phyloP scores from a whole-genome alignment of 768 basidiomycete species.

The Kwoniella pini region DNA sequence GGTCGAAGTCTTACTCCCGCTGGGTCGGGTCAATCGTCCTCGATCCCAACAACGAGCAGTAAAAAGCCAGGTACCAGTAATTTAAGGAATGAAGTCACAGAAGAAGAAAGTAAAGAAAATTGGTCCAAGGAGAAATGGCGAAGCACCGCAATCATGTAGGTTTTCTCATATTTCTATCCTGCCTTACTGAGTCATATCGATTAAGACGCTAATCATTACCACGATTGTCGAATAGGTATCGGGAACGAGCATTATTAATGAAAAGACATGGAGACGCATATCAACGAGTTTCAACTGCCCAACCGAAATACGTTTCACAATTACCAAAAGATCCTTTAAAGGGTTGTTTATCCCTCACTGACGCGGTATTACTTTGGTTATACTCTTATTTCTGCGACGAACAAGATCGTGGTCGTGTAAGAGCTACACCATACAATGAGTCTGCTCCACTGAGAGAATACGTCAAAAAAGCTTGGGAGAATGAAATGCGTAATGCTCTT shows the following conservation, averaged over 20 bases:
- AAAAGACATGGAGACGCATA: slow-evolving; percentile 48
- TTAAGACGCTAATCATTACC: too few relatives aligned
- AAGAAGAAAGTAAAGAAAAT: slow-evolving; percentile 15
- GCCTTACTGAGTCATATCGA: too few relatives aligned
- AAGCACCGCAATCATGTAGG: slow-evolving; percentile 21
- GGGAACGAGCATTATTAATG: slow-evolving; percentile 31
- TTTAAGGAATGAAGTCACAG: slow-evolving; percentile 22
- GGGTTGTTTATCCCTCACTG: slow-evolving; percentile 40
- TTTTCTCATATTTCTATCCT: not conserved
- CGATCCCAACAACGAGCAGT: not conserved
- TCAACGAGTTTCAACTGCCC: slow-evolving; percentile 18
- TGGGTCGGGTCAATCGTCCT: not conserved
- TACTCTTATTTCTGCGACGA: slow-evolving; percentile 47
- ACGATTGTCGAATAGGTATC: too few relatives aligned
- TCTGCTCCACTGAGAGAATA: slow-evolving; percentile 31
- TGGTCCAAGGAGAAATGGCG: slow-evolving; percentile 41
- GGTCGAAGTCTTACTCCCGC: slow-evolving; percentile 8
- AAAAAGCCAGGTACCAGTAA: slow-evolving; percentile 17
- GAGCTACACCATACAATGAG: slow-evolving; percentile 24
- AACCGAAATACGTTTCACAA: slow-evolving; percentile 19
- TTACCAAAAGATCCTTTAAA: slow-evolving; percentile 34
- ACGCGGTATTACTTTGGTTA: slow-evolving; percentile 41
- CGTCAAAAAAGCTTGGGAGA: slow-evolving; percentile 36
- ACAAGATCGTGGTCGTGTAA: slow-evolving; percentile 28
- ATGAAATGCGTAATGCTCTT: slow-evolving; percentile 20